These are phyloP conservation scores for Borovskyia barvae DNA, from an alignment of 208 protist genomes.

Conservation along the genomic window DNA sequence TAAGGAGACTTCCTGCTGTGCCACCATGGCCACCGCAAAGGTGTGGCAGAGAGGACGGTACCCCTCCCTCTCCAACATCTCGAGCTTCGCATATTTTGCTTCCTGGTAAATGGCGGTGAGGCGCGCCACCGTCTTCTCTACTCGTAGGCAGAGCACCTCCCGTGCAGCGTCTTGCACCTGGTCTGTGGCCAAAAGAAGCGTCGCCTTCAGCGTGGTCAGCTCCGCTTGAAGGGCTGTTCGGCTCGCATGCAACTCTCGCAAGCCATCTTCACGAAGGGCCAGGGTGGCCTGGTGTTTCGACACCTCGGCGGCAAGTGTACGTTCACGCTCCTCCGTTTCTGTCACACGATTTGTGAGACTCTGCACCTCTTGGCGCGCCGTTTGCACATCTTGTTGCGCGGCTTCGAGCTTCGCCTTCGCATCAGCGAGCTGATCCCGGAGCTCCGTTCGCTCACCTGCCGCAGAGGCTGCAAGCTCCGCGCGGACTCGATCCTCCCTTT, in stretches of 20 bases:
- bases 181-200: slow-evolving; percentile 11
- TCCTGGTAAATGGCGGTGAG: slow-evolving; percentile 35
- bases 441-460: slow-evolving; percentile 27
- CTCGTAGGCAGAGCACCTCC: slow-evolving; percentile 38
- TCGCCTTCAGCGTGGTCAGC: slow-evolving; percentile 16
- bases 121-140: slow-evolving; percentile 31
- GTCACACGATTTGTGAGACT: neutral
- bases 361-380: neutral
- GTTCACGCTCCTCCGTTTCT: neutral
- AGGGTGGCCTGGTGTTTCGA: neutral
- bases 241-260: slow-evolving; percentile 15
- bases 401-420: slow-evolving; percentile 26
- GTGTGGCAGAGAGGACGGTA: slow-evolving; percentile 10
- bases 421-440: slow-evolving; percentile 25
- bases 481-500: slow-evolving; percentile 21
- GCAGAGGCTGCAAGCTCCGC: slow-evolving; percentile 18
- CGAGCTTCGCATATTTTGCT: slow-evolving; percentile 23
- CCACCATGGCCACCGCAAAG: slow-evolving; percentile 1
- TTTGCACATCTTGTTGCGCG: slow-evolving; percentile 9
- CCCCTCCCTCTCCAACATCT: slow-evolving; percentile 28
- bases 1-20: slow-evolving; percentile 13
- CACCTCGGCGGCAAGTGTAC: neutral
- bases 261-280: neutral
- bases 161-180: slow-evolving; percentile 20
- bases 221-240: slow-evolving; percentile 19